Evolutionary conservation across 1,284 basidiomycete species (phyloP).

Genomic region (Melanopsichium pennsylvanicum): DNA sequence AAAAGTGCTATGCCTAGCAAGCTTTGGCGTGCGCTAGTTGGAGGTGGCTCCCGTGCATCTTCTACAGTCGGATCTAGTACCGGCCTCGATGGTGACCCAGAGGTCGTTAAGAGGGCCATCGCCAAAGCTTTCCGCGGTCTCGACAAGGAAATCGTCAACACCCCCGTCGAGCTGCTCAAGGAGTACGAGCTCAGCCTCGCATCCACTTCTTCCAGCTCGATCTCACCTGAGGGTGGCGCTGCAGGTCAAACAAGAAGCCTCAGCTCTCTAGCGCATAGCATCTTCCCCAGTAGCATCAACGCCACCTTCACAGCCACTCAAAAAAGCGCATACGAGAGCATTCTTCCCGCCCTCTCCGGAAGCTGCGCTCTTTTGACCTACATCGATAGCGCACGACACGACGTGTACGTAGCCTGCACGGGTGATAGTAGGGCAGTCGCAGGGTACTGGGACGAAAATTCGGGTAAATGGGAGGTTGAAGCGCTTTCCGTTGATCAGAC

Average conservation of each 20-base stretch:
- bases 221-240: conserved; percentile 33
- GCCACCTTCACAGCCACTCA: conserved; percentile 59
- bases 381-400: conserved; percentile 61
- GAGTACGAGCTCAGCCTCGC: conserved; percentile 65
- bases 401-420: conserved; percentile 75
- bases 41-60: conserved; percentile 26
- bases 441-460: conserved; percentile 76
- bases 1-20: conserved; percentile 59
- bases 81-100: conserved; percentile 72
- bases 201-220: conserved; percentile 66
- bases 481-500: conserved; percentile 95
- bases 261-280: conserved; percentile 59
- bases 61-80: conserved; percentile 11
- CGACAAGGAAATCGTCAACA: conserved; percentile 79
- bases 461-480: conserved; percentile 80
- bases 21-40: conserved; percentile 60
- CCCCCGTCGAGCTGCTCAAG: conserved; percentile 76
- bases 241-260: conserved; percentile 46
- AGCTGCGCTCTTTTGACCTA: conserved; percentile 64
- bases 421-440: conserved; percentile 96
- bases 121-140: conserved; percentile 79
- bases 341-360: conserved; percentile 60
- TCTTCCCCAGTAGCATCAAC: conserved; percentile 56
- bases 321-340: conserved; percentile 59
- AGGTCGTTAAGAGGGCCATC: conserved; percentile 76